Evolutionary conservation across 352 stramenopile genomes (phyloP), one percentile per base, ranked within the genome.

Genomic region (Phytophthora palmivora): DNA sequence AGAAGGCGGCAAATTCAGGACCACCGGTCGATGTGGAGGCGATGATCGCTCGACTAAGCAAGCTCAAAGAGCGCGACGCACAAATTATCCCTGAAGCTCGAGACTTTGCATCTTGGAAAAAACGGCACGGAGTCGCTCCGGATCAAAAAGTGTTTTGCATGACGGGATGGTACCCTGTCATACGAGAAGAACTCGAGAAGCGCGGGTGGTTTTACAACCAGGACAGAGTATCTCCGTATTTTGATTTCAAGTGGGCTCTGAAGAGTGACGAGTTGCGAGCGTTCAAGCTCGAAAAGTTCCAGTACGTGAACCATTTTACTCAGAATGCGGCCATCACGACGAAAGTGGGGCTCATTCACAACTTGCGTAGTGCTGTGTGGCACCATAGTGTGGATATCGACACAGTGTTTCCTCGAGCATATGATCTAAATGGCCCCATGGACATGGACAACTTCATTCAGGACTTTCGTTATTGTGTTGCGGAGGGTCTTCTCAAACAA

Each of bases 181-280:
- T 98, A 34, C 89, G 90, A 10, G 83, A 96, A 49, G 88, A 92
- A 21, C 72, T 98, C 2, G 76, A 96, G 52, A 81, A 89, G 34
- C 89, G 92, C 24, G 92, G 92, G 7, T 98, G 92, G 92, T 88
- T 84, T 55, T 91, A 79, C 67, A 98, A 98, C 48, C 61, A 76
- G 19, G 91, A 97, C 15, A 77, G 79, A 2, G 70, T 74, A 4
- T 96, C 85, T 2, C 84, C 87, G 30, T 97, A 92, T 63, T 98
- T 97, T 46, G 88, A 98, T 63, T 70, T 98, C 28, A 97, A 97
- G 64, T 97, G 92, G 92, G 88, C 91, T 14, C 74, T 98, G 39
- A 94, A 95, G 57, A 94, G 82, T 39, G 79, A 95, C 44, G 89
- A 98, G 34, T 66, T 97, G 16, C 87, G 85, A 50, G 70, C 70